phyloP scores from a whole-genome alignment of 768 basidiomycete species.

The Pleurotus salmoneostramineus region DNA sequence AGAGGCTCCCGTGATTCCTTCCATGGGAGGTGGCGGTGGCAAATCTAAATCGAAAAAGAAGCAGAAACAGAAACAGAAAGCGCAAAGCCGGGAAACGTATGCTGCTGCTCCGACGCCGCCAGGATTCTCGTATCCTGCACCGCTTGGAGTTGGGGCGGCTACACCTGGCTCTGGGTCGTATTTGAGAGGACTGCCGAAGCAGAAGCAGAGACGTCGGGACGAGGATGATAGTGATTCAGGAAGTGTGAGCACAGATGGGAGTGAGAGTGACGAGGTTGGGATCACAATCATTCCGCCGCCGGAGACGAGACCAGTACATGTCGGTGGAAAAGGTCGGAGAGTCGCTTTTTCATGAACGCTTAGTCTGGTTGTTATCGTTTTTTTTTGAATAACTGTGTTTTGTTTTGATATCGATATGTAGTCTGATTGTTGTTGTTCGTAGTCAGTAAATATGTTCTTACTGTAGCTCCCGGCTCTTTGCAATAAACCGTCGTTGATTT shows the following conservation, averaged over 20 bases:
- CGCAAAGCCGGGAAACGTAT: neutral
- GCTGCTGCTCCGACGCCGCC: conserved; percentile 1
- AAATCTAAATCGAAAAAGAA: neutral
- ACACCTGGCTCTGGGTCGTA: neutral
- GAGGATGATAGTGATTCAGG: neutral
- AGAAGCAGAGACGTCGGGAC: neutral
- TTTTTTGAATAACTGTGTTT: neutral
- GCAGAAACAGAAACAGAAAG: neutral
- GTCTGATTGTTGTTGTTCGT: too few relatives aligned
- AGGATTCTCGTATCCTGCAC: conserved; percentile 5
- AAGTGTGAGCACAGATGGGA: neutral
- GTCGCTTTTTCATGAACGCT: neutral
- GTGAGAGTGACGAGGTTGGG: neutral
- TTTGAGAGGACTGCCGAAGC: neutral
- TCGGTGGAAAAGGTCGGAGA: neutral
- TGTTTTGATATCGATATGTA: too few relatives aligned
- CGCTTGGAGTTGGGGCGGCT: neutral
- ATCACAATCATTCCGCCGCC: neutral
- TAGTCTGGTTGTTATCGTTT: conserved; percentile 3
- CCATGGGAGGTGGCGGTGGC: neutral
- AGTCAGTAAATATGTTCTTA: too few relatives aligned
- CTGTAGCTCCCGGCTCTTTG: too few relatives aligned
- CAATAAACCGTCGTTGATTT: too few relatives aligned
- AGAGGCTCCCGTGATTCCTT: conserved; percentile 2
- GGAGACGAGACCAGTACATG: neutral